Evolutionary conservation across 2,329 filamentous ascomycete genomes (phyloP).

Genomic region (Aspergillus brasiliensis): DNA sequence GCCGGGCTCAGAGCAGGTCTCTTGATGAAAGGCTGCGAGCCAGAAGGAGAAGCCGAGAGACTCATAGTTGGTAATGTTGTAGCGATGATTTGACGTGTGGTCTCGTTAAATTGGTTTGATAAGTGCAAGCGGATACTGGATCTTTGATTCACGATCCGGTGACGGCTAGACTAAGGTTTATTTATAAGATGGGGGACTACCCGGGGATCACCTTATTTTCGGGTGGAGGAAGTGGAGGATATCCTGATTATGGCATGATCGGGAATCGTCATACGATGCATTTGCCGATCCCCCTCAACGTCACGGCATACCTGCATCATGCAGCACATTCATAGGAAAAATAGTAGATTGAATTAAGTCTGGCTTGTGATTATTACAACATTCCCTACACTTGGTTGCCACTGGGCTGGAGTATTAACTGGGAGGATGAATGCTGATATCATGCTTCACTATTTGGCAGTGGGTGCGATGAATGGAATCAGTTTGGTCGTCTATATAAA

Average conservation of each 20-base stretch:
- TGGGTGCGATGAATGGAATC: too few species aligned
- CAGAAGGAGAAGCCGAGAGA: slow-evolving; percentile 10
- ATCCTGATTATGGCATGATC: not conserved
- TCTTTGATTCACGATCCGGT: too few species aligned
- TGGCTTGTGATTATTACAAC: too few species aligned
- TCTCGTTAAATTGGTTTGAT: too few species aligned
- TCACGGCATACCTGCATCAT: not conserved
- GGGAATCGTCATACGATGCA: slow-evolving; percentile 1
- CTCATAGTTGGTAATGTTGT: slow-evolving; percentile 7
- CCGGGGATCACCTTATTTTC: not conserved
- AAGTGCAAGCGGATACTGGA: not conserved
- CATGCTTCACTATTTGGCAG: too few species aligned
- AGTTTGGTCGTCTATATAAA: too few species aligned
- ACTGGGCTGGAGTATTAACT: too few species aligned
- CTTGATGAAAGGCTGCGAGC: slow-evolving; percentile 14
- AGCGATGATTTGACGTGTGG: not conserved
- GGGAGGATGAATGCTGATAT: too few species aligned
- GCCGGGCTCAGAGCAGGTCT: slow-evolving; percentile 8
- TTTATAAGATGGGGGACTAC: not conserved
- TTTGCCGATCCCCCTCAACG: not conserved
- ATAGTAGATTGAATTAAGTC: too few species aligned
- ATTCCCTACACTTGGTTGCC: too few species aligned
- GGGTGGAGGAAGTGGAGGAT: not conserved
- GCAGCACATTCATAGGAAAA: not conserved
- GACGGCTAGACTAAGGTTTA: not conserved